A percentile compares a stretch with the other conserved stretches of the same genome.
These are phyloP conservation scores for Talaromyces thailandensis DNA, from an alignment of 495 filamentous ascomycete genomes.

Conservation along the genomic window DNA sequence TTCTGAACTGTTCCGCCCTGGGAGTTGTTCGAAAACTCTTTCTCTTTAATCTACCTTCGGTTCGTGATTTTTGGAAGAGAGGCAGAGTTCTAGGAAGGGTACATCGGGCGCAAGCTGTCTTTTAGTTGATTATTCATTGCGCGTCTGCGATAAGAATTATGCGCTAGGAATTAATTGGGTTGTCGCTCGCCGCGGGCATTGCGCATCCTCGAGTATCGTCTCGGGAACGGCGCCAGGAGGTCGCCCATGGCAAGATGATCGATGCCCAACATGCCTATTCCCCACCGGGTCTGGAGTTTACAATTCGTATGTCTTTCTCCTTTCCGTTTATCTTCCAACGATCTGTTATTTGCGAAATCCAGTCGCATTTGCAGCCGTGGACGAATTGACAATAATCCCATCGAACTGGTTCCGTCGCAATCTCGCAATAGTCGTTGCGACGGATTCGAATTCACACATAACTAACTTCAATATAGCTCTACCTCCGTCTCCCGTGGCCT, in stretches of 20 bases:
- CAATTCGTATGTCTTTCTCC: slow-evolving; percentile 25
- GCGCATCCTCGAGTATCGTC: slow-evolving; percentile 17
- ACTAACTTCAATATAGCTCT: slow-evolving; percentile 4
- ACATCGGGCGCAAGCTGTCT: background rate
- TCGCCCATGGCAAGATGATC: slow-evolving; percentile 28
- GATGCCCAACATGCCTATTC: slow-evolving; percentile 27
- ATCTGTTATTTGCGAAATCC: background rate
- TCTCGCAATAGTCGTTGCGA: background rate
- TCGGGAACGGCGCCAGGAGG: slow-evolving; percentile 14
- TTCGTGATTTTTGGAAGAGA: background rate
- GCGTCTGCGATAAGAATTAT: slow-evolving; percentile 11
- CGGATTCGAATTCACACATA: background rate
- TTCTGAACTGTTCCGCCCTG: slow-evolving; percentile 1
- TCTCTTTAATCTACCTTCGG: background rate
- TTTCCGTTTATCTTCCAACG: background rate
- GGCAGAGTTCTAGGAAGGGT: background rate
- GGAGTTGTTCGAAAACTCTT: background rate
- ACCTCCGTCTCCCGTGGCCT: slow-evolving; percentile 7
- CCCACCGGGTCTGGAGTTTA: slow-evolving; percentile 23
- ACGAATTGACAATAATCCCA: background rate
- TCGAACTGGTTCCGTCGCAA: background rate
- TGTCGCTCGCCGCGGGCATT: slow-evolving; percentile 15
- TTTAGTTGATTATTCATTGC: background rate
- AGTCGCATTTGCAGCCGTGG: background rate
- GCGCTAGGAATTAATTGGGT: slow-evolving; percentile 15